Base-by-base conservation (phyloP, 768 basidiomycete genomes). In the Ramaria sp. region DNA sequence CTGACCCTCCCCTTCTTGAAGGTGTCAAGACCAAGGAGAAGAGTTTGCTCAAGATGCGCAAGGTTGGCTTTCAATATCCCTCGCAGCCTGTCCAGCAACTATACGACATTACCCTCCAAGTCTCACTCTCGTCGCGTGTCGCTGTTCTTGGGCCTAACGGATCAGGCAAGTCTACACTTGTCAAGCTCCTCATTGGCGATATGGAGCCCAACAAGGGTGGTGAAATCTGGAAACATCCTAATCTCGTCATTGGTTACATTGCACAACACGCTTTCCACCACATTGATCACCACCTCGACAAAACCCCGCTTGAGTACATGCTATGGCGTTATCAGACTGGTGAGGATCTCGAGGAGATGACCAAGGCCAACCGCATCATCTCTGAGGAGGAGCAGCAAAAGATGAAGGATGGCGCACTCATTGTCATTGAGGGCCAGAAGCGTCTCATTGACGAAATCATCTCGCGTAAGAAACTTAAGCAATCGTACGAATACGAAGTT, bases 1-100 rank as follows among this genome's bases (percentile, higher is more conserved):
- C 94, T 57, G 86, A 91, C 68, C 94, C 94, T 54, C 94, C 94
- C 68, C 84, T 97, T 62, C 88, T 97, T 61, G 94, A 97, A 63
- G 94, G 94, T 87, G 94, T 97, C 77, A 97, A 97, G 87, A 97
- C 94, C 68, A 97, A 97, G 81, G 93, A 97, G 77, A 97, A 95
- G 83, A 83, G 82, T 60, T 76, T 97, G 65, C 73, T 96, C 62
- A 97, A 97, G 81, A 95, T 97, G 92, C 89, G 93, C 72, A 88
- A 88, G 70, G 93, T 95, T 66, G 88, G 88, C 66, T 97, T 91
- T 89, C 92, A 96, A 74, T 97, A 97, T 75, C 90, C 91, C 49
- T 80, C 82, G 30, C 82, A 88, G 65, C 66, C 83, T 53, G 81
- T 88, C 58, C 94, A 95, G 71, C 93, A 95, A 70, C 79, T 96